These are phyloP conservation scores for Panaeolus cyanescens DNA, from an alignment of 768 basidiomycete species.

Conservation along the genomic window DNA sequence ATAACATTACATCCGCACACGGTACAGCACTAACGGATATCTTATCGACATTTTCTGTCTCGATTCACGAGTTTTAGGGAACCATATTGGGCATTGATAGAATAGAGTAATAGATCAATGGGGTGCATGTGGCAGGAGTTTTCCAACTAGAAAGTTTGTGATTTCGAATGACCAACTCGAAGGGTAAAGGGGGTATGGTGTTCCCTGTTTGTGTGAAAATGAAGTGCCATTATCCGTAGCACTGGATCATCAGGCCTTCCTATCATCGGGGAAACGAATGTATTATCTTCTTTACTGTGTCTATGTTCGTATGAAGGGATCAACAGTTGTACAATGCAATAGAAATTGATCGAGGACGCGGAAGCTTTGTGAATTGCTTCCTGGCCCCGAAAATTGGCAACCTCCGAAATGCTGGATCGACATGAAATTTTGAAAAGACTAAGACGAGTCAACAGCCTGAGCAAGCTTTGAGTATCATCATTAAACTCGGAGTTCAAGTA, in stretches of 20 bases:
- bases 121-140: not conserved
- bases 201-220: not conserved
- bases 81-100: not conserved
- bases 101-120: not conserved
- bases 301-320: not conserved
- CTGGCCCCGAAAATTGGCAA: not conserved
- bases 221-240: not conserved
- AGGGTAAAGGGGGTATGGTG: not conserved
- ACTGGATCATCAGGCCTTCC: not conserved
- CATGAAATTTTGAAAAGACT: not conserved
- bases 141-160: too few relatives aligned
- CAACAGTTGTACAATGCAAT: not conserved
- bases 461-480: not conserved
- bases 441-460: not conserved
- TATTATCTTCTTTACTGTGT: not conserved
- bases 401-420: not conserved
- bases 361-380: not conserved
- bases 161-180: not conserved
- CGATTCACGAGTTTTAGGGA: not conserved
- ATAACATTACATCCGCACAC: too few relatives aligned
- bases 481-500: not conserved
- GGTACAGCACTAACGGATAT: too few relatives aligned
- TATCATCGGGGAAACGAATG: not conserved
- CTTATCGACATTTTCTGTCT: not conserved
- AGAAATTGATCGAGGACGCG: conserved; percentile 1